Conservation (phyloP, 805 yeast genomes). For the Nakazawaea pomicola region DNA sequence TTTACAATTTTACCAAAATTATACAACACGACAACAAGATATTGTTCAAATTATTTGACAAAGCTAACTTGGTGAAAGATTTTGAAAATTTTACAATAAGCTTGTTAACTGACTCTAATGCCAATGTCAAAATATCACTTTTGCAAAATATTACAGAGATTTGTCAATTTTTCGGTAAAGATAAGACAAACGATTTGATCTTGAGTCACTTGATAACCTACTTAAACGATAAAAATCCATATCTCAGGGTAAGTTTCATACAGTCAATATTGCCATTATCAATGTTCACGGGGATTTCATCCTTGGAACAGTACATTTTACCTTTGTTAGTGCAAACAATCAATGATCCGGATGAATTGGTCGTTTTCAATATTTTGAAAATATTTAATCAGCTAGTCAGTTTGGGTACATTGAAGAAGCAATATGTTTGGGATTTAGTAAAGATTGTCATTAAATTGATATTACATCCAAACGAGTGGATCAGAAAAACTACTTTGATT, state of each 20-base stretch:
- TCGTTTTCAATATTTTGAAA: constrained; percentile 63
- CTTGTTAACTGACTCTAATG: constrained; percentile 63
- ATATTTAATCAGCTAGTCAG: constrained; percentile 51
- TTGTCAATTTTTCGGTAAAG: constrained; percentile 80
- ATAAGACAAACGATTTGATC: constrained; percentile 82
- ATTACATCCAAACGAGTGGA: constrained; percentile 85
- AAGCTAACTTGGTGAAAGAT: constrained; percentile 40
- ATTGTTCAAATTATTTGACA: constrained; percentile 15
- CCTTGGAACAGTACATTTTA: constrained; percentile 81
- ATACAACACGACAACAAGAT: constrained; percentile 26
- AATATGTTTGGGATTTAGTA: constrained; percentile 51
- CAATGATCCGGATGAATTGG: constrained; percentile 78
- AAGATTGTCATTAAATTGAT: constrained; percentile 49
- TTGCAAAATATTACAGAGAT: constrained; percentile 68
- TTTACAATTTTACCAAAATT: constrained; percentile 56
- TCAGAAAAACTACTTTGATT: constrained; percentile 61
- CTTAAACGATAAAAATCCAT: constrained; percentile 70
- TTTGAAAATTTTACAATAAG: constrained; percentile 64
- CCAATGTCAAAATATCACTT: constrained; percentile 65
- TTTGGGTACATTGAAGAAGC: constrained; percentile 49
- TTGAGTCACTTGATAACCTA: constrained; percentile 90
- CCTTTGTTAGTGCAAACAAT: constrained; percentile 83
- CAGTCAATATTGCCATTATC: constrained; percentile 69
- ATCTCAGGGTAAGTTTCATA: constrained; percentile 66
- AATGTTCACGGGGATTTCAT: constrained; percentile 72